Base-by-base conservation (phyloP, 306 rosid genomes). In the Cotoneaster glaucophyllus region DNA sequence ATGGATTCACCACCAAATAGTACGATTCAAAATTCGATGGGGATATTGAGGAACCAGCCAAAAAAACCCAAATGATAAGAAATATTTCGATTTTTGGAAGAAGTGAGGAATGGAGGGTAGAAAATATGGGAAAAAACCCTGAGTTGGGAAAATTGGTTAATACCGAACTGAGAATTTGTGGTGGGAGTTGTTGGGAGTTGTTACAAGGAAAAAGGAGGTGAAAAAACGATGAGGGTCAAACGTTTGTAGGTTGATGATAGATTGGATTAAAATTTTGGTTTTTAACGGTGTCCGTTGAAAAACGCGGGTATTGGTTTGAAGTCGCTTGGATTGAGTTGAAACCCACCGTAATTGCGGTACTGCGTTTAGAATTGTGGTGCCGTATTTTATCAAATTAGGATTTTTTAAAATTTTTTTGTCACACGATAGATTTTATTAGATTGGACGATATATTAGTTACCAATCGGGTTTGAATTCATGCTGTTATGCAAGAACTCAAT, bases 121-220 rank as follows among this genome's bases (percentile, higher is more conserved):
- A 57, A 37, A 32, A 1, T 41, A 26, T 14, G 44, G 45, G 14
- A 15, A 43, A 57, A 57, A 54, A 31, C 37, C 37, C 34, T 26
- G 66, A 17, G 24, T 56, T 18, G 24, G 6, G 26, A 26, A 66
- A 22, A 6, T 64, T 24, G 65, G 67, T 8, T 45, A 34, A 22
- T 53, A 64, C 44, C 2, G 25, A 29, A 58, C 8, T 52, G 44
- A 70, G 11, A 8, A 54, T 22, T 25, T 34, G 77, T n/a, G 77
- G 77, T 37, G 68, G 65, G 32, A 29, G 31, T 73, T 39, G 56
- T 25, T 24, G 13, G 68, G 56, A 73, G 67, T 58, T 37, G 77
- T 76, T 32, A n/a, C 15, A 14, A 13, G 65, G 19, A 29, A 62
- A 56, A 37, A 15, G 34, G 53, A 58, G 67, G 44, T 64, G 68